These are phyloP conservation scores for Phytomonas sp. DNA, from an alignment of 208 protist species.

Conservation along the genomic window DNA sequence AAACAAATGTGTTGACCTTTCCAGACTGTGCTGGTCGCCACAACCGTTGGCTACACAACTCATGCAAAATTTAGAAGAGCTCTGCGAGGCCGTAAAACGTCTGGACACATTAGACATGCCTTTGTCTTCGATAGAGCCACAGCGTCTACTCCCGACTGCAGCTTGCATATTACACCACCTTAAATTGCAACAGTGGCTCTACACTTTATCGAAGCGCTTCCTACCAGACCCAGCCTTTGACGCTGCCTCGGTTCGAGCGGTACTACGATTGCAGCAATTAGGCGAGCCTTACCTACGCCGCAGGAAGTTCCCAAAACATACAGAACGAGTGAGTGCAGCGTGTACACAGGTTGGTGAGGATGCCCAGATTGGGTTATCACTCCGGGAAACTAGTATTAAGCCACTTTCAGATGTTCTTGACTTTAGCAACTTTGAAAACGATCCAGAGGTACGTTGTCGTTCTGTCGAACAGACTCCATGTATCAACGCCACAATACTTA, in stretches of 20 bases:
- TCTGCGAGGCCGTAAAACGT: conserved; percentile 34
- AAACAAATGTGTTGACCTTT: conserved; percentile 38
- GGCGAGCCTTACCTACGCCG: conserved; percentile 26
- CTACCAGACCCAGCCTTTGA: conserved; percentile 24
- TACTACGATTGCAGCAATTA: conserved; percentile 36
- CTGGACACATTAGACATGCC: conserved; percentile 39
- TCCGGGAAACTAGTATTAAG: background rate
- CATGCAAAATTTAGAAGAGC: conserved; percentile 39
- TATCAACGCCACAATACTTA: background rate
- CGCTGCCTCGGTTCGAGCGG: conserved; percentile 29
- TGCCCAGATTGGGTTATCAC: background rate
- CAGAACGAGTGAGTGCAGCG: background rate
- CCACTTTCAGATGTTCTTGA: background rate
- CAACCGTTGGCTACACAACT: conserved; percentile 40
- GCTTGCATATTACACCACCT: conserved; percentile 45
- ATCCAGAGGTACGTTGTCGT: background rate
- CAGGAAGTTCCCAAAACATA: background rate
- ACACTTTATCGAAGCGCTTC: conserved; percentile 40
- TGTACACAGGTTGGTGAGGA: background rate
- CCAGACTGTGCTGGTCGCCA: conserved; percentile 44
- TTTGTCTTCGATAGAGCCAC: conserved; percentile 29
- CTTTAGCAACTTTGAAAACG: background rate
- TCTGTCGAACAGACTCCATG: background rate
- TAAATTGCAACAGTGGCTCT: conserved; percentile 75
- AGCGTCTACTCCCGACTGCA: conserved; percentile 24